Evolutionary conservation across 352 stramenopile genomes (phyloP), one percentile per base, ranked within the genome.

Genomic region (Pythium scleroteichum): DNA sequence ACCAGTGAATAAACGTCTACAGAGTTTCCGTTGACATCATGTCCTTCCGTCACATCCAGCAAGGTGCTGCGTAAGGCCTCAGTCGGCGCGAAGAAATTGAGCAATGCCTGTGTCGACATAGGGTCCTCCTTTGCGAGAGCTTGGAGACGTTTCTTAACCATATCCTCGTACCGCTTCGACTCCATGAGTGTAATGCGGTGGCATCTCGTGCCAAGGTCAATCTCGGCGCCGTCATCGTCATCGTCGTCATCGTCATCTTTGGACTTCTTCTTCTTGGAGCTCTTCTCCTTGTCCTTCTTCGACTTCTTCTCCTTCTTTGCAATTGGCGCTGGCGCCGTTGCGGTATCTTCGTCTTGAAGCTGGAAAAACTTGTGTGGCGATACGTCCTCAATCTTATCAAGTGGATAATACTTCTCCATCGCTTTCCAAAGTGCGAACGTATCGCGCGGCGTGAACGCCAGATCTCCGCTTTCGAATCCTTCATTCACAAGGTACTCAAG

Each of bases 81-180:
- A 0, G 82, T 77, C 1, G 82, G 79, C 3, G 84, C 76, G 53
- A 97, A 96, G 46, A 77, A 91, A 41, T 92, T 71, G 22, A 98
- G 70, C 0, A 98, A 64, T 14, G 67, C 59, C 63, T 94, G 72
- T 14, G 95, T 98, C 1, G 90, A 71, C 44, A 96, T 90, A 2
- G 95, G 88, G 45, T 98, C 88, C 59, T 92, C 90, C 49, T 83
- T 67, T 19, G 95, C 95, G 0, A 99, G 76, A 20, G 73, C 69
- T 40, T 97, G 80, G 24, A 99, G 75, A 23, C 90, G 85, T 38
- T 85, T 79, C 78, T 99, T 99, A 65, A 99, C 82, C 48, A 88
- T 85, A 47, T 97, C 92, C 76, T 99, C 97, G 75, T 99, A 99
- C 48, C 97, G 88, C 75, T 99, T 99, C 16, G 95, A 98, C 73